Base-by-base conservation (phyloP, 139 green algal species). In the Asterochloris sp. region DNA sequence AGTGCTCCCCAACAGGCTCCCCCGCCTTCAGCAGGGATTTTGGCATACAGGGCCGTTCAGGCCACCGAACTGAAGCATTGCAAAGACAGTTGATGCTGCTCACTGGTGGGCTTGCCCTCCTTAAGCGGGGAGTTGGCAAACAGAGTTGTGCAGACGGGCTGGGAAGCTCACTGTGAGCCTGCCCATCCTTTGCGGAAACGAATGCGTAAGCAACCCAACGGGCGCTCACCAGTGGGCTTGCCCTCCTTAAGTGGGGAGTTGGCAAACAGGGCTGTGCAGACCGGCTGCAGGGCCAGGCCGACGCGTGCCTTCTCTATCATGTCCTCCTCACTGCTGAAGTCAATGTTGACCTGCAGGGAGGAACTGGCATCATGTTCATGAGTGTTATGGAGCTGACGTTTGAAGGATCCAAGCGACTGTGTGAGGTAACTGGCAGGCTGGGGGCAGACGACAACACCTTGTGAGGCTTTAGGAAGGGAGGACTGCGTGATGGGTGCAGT, bases 271-370 rank as follows among this genome's bases (percentile, higher is more conserved):
- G 97, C 97, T 21, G 96, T 98, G 0, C 96, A 95, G n/a, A 99
- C 83, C 26, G 95, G 96, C 88, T 99, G 96, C 85, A 99, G 91
- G n/a, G 95, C 96, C 27, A 99, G 89, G 13, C 94, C 94, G 13
- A 98, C 94, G 6, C 96, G 86, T 87, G 98, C 96, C 88, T 99
- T 99, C 80, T 98, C 88, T 26, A 99, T 88, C 96, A 99, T 99
- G 92, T 99, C 97, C 68, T 77, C 38, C 89, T 99, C 97, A 12
- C 84, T 92, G 83, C 97, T 92, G 88, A 97, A 99, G 89, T 99
- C 97, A 62, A 99, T 88, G 89, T 99, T 99, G 14, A 99, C 95
- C 88, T 93, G 88, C 74, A 81, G 13, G 47, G 29, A 27, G 16
- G 74, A 28, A 26, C 23, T 47, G 2, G 23, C 66, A 73, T 38